phyloP scores from a whole-genome alignment of 768 basidiomycete genomes.

The Leccinum obscurum region DNA sequence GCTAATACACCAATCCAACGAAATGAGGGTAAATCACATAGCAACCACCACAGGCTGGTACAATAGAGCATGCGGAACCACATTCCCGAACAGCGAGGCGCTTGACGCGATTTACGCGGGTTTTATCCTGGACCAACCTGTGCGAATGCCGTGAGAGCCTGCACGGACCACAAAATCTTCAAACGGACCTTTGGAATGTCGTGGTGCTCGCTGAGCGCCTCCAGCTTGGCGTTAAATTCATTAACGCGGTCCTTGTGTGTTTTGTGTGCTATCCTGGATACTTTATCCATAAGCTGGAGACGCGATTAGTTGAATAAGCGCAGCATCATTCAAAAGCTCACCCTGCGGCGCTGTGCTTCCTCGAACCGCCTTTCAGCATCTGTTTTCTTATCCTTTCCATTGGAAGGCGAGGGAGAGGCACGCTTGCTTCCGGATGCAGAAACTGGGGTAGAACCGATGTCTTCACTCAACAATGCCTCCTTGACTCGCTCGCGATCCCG shows the following conservation, averaged over 20 bases:
- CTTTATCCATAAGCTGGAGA: slow-evolving; percentile 68
- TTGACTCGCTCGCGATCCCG: slow-evolving; percentile 46
- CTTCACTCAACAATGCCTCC: slow-evolving; percentile 53
- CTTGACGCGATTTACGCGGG: slow-evolving; percentile 31
- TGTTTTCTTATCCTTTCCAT: slow-evolving; percentile 61
- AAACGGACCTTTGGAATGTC: slow-evolving; percentile 83
- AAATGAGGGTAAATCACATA: slow-evolving; percentile 16
- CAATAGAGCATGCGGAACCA: slow-evolving; percentile 14
- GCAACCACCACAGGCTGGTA: slow-evolving; percentile 21
- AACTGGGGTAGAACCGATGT: slow-evolving; percentile 38
- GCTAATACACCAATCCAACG: slow-evolving; percentile 24
- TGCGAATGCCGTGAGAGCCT: slow-evolving; percentile 25
- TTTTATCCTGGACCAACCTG: slow-evolving; percentile 88
- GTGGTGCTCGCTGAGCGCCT: slow-evolving; percentile 88
- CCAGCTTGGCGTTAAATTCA: slow-evolving; percentile 86
- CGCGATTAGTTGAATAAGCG: slow-evolving; percentile 10
- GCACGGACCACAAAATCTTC: slow-evolving; percentile 29
- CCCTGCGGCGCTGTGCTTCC: slow-evolving; percentile 79
- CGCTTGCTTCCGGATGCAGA: slow-evolving; percentile 58
- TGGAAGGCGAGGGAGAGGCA: slow-evolving; percentile 57
- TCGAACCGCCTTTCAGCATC: slow-evolving; percentile 89
- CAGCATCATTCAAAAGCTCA: slow-evolving; percentile 38
- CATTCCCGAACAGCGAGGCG: slow-evolving; percentile 16
- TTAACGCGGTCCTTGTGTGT: slow-evolving; percentile 93
- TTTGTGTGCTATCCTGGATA: slow-evolving; percentile 75